phyloP scores from a whole-genome alignment of 495 filamentous ascomycete genomes.

The Trypethelium eluteriae region DNA sequence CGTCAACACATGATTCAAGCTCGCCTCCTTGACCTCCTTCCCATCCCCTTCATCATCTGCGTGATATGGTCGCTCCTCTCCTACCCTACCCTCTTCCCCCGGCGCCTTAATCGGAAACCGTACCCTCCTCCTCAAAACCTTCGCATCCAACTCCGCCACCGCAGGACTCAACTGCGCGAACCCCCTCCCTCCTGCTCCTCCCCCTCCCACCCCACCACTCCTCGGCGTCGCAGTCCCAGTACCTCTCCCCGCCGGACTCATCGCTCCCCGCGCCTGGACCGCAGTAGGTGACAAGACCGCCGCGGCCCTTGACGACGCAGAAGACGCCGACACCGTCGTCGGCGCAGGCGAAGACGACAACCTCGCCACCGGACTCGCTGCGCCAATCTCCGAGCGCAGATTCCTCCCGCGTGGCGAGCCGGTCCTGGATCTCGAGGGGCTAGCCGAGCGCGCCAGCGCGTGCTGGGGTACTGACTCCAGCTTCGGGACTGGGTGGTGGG shows the following conservation, averaged over 20 bases:
- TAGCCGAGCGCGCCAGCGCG: slow-evolving; percentile 3
- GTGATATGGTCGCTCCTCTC: slow-evolving; percentile 12
- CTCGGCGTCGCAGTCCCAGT: not conserved
- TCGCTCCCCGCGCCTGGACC: slow-evolving; percentile 16
- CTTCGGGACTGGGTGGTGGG: not conserved
- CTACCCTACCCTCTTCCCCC: slow-evolving; percentile 17
- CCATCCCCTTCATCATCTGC: slow-evolving; percentile 18
- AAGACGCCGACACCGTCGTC: not conserved
- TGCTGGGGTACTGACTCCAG: not conserved
- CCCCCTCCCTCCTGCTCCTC: too few relatives aligned
- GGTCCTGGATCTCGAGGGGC: not conserved
- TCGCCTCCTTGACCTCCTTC: slow-evolving; percentile 32
- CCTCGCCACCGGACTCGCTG: not conserved
- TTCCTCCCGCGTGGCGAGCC: not conserved
- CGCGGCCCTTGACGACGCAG: not conserved
- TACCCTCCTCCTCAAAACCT: slow-evolving; percentile 15
- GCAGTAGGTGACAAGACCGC: not conserved
- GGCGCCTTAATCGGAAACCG: slow-evolving; percentile 9
- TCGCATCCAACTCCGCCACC: slow-evolving; percentile 14
- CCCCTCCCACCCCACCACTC: not conserved
- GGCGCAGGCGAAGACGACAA: slow-evolving; percentile 14
- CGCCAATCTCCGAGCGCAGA: too few relatives aligned
- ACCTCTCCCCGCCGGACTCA: not conserved
- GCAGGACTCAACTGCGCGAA: slow-evolving; percentile 9
- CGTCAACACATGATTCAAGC: slow-evolving; percentile 80